Percentiles rank a stretch among this genome's conserved stretches.
phyloP scores from a whole-genome alignment of 306 rosid genomes.

The Lathyrus tuberosus region DNA sequence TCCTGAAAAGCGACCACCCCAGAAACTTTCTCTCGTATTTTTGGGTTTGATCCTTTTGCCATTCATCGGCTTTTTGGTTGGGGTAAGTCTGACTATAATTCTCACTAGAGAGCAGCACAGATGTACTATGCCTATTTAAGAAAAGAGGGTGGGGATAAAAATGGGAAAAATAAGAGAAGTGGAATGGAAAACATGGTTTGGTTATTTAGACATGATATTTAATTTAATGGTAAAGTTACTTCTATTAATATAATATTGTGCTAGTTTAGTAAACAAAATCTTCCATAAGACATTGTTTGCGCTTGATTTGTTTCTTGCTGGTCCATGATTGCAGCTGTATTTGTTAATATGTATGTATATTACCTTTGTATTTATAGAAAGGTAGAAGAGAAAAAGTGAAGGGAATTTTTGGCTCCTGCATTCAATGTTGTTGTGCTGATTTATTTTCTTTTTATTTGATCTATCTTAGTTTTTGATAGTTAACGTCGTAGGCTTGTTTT shows the following conservation, averaged over 20 bases:
- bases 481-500: slow-evolving; percentile 23
- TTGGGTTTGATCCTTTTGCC: slow-evolving; percentile 81
- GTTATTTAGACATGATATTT: slow-evolving; percentile 7
- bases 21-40: slow-evolving; percentile 80
- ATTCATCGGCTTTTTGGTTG: slow-evolving; percentile 75
- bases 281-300: background rate
- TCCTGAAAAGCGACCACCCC: slow-evolving; percentile 91
- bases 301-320: slow-evolving; percentile 17
- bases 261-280: slow-evolving; percentile 14
- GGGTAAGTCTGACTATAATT: slow-evolving; percentile 65
- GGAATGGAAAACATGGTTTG: slow-evolving; percentile 8
- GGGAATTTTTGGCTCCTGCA: slow-evolving; percentile 21
- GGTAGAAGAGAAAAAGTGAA: slow-evolving; percentile 14
- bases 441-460: slow-evolving; percentile 20
- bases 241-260: slow-evolving; percentile 1
- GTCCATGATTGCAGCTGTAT: slow-evolving; percentile 16
- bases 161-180: slow-evolving; percentile 7
- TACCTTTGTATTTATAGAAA: slow-evolving; percentile 3
- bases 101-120: slow-evolving; percentile 10
- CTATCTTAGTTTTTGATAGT: slow-evolving; percentile 13
- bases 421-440: slow-evolving; percentile 17
- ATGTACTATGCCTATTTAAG: slow-evolving; percentile 13
- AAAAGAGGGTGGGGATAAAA: slow-evolving; percentile 20
- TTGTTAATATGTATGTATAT: slow-evolving; percentile 2
- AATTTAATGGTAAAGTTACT: slow-evolving; percentile 12